A percentile compares a stretch with the other conserved stretches of the same genome.
Conservation (phyloP, 1,139 yeast species). For the Geotrichum candidum region DNA sequence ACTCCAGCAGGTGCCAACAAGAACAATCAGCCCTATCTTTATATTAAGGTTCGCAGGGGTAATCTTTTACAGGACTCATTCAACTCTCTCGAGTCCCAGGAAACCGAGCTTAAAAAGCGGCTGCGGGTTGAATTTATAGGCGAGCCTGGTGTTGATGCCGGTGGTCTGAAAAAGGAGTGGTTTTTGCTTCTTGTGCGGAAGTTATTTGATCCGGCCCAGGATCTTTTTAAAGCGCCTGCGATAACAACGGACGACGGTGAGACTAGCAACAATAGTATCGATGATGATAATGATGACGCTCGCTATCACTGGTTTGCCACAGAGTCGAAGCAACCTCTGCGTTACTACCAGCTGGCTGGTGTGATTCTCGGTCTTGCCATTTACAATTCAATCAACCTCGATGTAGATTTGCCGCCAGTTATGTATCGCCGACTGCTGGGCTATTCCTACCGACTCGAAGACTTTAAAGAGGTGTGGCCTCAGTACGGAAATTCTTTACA, state of each 20-base stretch:
- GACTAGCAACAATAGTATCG: neutral
- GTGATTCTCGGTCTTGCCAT: conserved; percentile 84
- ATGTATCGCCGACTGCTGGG: conserved; percentile 69
- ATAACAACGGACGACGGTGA: neutral
- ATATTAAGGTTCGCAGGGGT: conserved; percentile 60
- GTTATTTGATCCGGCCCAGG: conserved; percentile 56
- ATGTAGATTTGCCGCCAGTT: conserved; percentile 67
- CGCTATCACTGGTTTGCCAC: conserved; percentile 65
- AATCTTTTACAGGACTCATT: conserved; percentile 71
- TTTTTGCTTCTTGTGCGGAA: conserved; percentile 64
- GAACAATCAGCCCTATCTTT: conserved; percentile 56
- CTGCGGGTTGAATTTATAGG: conserved; percentile 70
- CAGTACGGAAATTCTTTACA: conserved; percentile 53
- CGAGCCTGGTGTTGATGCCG: conserved; percentile 93
- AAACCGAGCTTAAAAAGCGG: conserved; percentile 63
- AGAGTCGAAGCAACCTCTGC: conserved; percentile 40
- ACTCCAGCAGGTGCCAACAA: conserved; percentile 32
- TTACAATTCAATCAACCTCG: conserved; percentile 81
- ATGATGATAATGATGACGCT: conserved; percentile 51
- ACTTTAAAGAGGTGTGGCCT: conserved; percentile 64
- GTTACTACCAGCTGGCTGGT: conserved; percentile 70
- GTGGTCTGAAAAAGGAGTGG: conserved; percentile 93
- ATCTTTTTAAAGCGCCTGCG: conserved; percentile 34
- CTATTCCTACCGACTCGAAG: conserved; percentile 51
- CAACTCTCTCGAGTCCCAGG: conserved; percentile 52